Conservation (phyloP, 1,139 yeast genomes). For the Yamadazyma friedrichii region DNA sequence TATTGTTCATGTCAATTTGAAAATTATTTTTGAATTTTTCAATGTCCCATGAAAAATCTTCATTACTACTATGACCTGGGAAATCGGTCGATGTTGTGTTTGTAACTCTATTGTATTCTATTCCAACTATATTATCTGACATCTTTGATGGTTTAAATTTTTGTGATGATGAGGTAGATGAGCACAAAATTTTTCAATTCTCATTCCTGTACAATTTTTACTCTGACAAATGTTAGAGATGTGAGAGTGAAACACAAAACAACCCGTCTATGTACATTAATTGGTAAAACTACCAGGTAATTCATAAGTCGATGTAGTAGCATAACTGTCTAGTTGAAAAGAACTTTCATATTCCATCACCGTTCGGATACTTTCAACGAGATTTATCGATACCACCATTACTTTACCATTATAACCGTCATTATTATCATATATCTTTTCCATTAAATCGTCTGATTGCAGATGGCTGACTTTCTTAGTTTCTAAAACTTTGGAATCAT, state of each 20-base stretch:
- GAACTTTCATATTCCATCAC: conserved; percentile 19
- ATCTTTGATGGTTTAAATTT: conserved; percentile 14
- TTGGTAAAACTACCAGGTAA: conserved; percentile 1
- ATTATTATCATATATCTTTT: conserved; percentile 20
- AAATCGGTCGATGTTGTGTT: conserved; percentile 85
- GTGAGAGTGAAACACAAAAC: no score
- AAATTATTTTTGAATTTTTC: conserved; percentile 73
- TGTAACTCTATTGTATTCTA: conserved; percentile 88
- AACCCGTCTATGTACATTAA: no score
- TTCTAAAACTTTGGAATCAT: conserved; percentile 30
- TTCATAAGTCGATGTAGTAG: no score
- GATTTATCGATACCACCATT: conserved; percentile 26
- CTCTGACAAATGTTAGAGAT: no score
- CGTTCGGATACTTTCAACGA: conserved; percentile 21
- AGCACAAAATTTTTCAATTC: conserved; percentile 4
- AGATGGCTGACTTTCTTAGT: conserved; percentile 5
- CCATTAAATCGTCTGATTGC: conserved; percentile 9
- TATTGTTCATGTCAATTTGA: conserved; percentile 64
- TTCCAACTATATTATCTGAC: conserved; percentile 69
- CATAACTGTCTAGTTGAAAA: not conserved
- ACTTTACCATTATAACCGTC: conserved; percentile 47
- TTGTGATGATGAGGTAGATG: conserved; percentile 11
- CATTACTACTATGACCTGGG: conserved; percentile 72
- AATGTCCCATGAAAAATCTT: conserved; percentile 78
- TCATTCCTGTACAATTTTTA: not conserved